Conservation (phyloP, 768 basidiomycete species). For the Thelephora aurantiotincta region DNA sequence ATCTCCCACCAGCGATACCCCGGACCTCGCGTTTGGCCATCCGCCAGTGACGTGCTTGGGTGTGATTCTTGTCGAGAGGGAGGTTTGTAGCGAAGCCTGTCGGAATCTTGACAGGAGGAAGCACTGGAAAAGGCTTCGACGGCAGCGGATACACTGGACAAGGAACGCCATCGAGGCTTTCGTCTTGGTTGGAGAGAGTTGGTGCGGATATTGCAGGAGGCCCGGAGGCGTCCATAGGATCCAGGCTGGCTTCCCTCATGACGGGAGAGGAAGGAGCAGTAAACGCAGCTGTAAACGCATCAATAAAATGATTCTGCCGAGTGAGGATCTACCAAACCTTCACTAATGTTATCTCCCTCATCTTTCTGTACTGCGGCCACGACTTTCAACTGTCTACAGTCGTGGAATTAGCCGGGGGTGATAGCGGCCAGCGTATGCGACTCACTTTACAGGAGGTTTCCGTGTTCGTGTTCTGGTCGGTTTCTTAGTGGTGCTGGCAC, state of each 20-base stretch:
- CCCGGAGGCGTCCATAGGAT: slow-evolving; percentile 25
- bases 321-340: slow-evolving; percentile 28
- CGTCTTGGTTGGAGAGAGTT: slow-evolving; percentile 15
- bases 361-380: slow-evolving; percentile 18
- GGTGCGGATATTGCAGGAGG: slow-evolving; percentile 14
- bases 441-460: slow-evolving; percentile 19
- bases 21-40: slow-evolving; percentile 62
- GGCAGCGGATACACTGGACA: slow-evolving; percentile 68
- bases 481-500: slow-evolving; percentile 12
- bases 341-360: slow-evolving; percentile 41
- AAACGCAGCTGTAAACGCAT: slow-evolving; percentile 26
- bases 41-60: slow-evolving; percentile 60
- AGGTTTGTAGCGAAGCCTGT: slow-evolving; percentile 57
- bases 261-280: slow-evolving; percentile 62
- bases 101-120: slow-evolving; percentile 62
- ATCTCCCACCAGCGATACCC: slow-evolving; percentile 73
- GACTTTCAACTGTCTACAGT: slow-evolving; percentile 4
- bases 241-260: background rate
- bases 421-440: background rate
- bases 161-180: slow-evolving; percentile 42
- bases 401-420: background rate
- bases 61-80: slow-evolving; percentile 49
- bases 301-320: background rate
- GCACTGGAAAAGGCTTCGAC: slow-evolving; percentile 73
- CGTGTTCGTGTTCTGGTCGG: slow-evolving; percentile 12